These are phyloP conservation scores for Penicillium decumbens DNA, from an alignment of 2,329 filamentous ascomycete genomes.

Conservation along the genomic window DNA sequence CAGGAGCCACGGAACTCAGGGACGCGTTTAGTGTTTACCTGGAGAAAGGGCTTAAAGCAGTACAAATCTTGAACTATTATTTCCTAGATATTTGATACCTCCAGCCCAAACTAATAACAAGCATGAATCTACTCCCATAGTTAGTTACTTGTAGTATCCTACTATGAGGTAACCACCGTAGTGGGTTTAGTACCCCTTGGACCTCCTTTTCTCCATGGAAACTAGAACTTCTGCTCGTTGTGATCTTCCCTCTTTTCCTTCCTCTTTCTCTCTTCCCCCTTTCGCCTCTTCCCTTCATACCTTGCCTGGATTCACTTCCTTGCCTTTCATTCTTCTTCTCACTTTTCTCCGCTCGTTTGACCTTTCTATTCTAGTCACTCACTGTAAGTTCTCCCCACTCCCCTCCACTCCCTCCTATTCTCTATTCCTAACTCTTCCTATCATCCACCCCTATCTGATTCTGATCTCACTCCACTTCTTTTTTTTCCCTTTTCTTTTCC, in stretches of 20 bases:
- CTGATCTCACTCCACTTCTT: constrained; percentile 11
- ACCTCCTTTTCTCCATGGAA: neutral
- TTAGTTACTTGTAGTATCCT: neutral
- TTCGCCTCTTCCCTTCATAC: constrained; percentile 17
- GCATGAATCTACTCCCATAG: no score
- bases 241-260: constrained; percentile 1
- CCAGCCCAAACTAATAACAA: no score
- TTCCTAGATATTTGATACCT: no score
- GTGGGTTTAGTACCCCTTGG: neutral
- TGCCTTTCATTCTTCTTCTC: constrained; percentile 34
- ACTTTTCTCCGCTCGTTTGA: constrained; percentile 42
- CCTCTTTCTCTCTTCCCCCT: constrained; percentile 16
- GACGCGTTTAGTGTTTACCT: constrained; percentile 1
- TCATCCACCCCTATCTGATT: constrained; percentile 15
- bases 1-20: constrained; percentile 19
- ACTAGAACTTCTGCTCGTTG: neutral
- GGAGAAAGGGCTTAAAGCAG: neutral
- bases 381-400: constrained; percentile 11
- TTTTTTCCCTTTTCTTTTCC: constrained; percentile 9
- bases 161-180: neutral
- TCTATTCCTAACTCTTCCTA: constrained; percentile 1
- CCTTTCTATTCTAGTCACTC: constrained; percentile 15
- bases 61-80: no score
- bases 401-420: constrained; percentile 17
- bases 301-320: constrained; percentile 22